Conservation (phyloP, 2,329 filamentous ascomycete species). For the Fusarium gaditjirri region DNA sequence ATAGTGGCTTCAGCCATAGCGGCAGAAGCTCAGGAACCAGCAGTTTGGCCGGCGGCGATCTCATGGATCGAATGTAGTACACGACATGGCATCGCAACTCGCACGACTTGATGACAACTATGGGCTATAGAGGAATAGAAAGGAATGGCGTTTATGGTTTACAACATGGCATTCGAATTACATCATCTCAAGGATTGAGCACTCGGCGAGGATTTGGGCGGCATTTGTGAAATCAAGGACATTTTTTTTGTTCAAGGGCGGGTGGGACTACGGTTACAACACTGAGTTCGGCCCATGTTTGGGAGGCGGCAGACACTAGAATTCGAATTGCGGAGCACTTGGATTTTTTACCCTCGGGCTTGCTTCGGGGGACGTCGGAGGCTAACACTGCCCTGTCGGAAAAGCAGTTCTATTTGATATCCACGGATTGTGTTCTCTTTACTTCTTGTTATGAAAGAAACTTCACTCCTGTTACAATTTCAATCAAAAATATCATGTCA, state of each 20-base stretch:
- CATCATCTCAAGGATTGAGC: slow-evolving; percentile 39
- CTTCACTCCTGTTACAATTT: slow-evolving; percentile 42
- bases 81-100: slow-evolving; percentile 42
- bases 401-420: slow-evolving; percentile 42
- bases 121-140: slow-evolving; percentile 55
- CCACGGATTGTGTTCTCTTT: slow-evolving; percentile 24
- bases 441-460: slow-evolving; percentile 36
- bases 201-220: slow-evolving; percentile 41
- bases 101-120: slow-evolving; percentile 53
- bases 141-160: slow-evolving; percentile 52
- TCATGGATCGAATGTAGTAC: slow-evolving; percentile 65
- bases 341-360: slow-evolving; percentile 46
- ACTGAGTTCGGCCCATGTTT: slow-evolving; percentile 19
- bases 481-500: slow-evolving; percentile 29
- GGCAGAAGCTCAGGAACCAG: slow-evolving; percentile 81
- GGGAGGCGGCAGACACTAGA: slow-evolving; percentile 43
- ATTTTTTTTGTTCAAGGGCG: slow-evolving; percentile 38
- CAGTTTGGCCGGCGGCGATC: slow-evolving; percentile 79
- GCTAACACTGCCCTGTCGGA: slow-evolving; percentile 32
- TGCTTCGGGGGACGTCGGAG: slow-evolving; percentile 43
- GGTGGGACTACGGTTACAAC: slow-evolving; percentile 15
- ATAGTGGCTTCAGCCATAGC: slow-evolving; percentile 74
- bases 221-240: slow-evolving; percentile 40
- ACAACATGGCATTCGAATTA: slow-evolving; percentile 44
- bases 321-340: slow-evolving; percentile 46